Evolutionary conservation across 176 grass and related monocot genomes (phyloP).

Genomic region (Aegilops umbellulata): DNA sequence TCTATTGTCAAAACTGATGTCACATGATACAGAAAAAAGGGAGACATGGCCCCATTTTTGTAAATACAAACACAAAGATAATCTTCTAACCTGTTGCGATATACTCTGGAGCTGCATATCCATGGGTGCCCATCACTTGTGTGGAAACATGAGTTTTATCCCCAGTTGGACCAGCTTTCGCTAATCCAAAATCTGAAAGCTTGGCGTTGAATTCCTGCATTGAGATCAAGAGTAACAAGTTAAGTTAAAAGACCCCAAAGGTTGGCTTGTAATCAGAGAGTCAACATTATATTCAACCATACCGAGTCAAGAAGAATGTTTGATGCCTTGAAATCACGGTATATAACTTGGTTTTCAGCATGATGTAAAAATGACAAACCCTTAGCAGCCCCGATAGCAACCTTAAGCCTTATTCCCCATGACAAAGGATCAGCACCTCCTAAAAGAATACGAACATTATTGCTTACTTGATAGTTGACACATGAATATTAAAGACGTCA

Average conservation of each 20-base stretch:
- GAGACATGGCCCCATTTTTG: background rate
- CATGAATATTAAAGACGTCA: background rate
- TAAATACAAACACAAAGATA: background rate
- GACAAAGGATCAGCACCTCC: slow-evolving; percentile 77
- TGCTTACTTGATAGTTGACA: slow-evolving; percentile 17
- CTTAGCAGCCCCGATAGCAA: slow-evolving; percentile 88
- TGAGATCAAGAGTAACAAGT: slow-evolving; percentile 22
- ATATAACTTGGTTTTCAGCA: slow-evolving; percentile 88
- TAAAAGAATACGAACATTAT: slow-evolving; percentile 31
- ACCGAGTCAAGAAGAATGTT: slow-evolving; percentile 99
- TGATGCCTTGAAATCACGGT: slow-evolving; percentile 97
- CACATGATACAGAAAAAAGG: background rate
- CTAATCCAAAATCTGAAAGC: slow-evolving; percentile 96
- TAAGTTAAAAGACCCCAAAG: background rate
- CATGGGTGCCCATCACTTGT: slow-evolving; percentile 96
- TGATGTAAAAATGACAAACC: slow-evolving; percentile 95
- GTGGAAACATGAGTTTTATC: slow-evolving; percentile 99
- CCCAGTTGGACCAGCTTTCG: slow-evolving; percentile 94
- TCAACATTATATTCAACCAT: slow-evolving; percentile 19
- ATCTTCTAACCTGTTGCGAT: slow-evolving; percentile 75
- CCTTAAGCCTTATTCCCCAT: slow-evolving; percentile 92
- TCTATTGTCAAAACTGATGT: background rate
- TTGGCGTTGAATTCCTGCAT: slow-evolving; percentile 90
- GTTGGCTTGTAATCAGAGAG: background rate
- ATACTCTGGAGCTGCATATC: slow-evolving; percentile 98